A percentile compares a stretch with the other conserved stretches of the same genome.
These are phyloP conservation scores for Penicillium coprophilum DNA, from an alignment of 495 filamentous ascomycete species.

Conservation along the genomic window DNA sequence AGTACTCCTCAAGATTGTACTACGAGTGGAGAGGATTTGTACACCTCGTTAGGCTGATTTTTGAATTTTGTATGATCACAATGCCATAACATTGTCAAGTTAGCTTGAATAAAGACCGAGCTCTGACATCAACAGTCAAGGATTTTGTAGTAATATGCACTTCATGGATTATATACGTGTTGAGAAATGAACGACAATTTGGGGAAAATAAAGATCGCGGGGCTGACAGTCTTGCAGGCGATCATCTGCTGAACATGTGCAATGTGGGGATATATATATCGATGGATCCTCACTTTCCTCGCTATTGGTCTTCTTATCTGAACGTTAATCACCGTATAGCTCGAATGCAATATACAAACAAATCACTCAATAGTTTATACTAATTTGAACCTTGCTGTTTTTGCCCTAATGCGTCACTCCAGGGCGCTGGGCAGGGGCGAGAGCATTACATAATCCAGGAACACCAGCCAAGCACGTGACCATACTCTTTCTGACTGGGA, in stretches of 20 bases:
- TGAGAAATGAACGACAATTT: background rate
- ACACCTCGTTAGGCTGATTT: background rate
- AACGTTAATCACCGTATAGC: no score
- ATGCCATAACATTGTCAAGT: background rate
- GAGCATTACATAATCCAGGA: constrained; percentile 1
- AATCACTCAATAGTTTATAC: background rate
- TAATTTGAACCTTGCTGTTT: background rate
- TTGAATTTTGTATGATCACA: background rate
- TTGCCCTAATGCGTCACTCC: background rate
- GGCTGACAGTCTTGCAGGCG: background rate
- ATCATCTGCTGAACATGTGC: background rate
- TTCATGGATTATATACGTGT: background rate
- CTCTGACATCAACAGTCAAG: background rate
- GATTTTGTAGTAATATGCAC: background rate
- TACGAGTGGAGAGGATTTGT: background rate
- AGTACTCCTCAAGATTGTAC: background rate
- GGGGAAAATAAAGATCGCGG: background rate
- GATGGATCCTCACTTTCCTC: background rate
- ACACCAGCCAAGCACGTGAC: background rate
- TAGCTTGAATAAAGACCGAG: background rate
- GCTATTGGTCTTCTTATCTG: background rate
- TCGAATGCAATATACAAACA: background rate
- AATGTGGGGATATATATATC: constrained; percentile 1
- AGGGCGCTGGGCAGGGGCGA: background rate
- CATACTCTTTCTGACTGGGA: constrained; percentile 1